phyloP scores from a whole-genome alignment of 2,329 filamentous ascomycete species.

The Penicillium sp. region DNA sequence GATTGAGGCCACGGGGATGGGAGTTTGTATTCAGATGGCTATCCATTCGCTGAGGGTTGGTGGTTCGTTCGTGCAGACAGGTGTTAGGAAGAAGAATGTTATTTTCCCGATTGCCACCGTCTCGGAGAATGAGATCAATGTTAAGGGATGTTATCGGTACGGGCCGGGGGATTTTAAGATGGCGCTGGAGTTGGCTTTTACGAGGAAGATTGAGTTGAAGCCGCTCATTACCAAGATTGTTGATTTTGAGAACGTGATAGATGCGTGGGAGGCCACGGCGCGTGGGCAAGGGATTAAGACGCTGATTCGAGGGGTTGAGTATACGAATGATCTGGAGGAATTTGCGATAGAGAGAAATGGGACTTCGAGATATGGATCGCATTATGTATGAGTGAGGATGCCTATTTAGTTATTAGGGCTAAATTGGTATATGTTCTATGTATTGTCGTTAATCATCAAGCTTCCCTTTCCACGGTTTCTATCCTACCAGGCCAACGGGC shows the following conservation, averaged over 20 bases:
- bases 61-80: slow-evolving; percentile 36
- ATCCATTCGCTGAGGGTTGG: slow-evolving; percentile 37
- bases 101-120: slow-evolving; percentile 38
- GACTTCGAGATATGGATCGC: neutral
- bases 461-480: neutral
- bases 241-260: slow-evolving; percentile 33
- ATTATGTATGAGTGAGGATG: neutral
- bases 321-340: slow-evolving; percentile 4
- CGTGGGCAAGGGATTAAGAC: slow-evolving; percentile 25
- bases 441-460: neutral
- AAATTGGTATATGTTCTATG: neutral
- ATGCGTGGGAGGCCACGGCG: slow-evolving; percentile 34
- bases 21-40: slow-evolving; percentile 46
- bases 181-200: slow-evolving; percentile 40
- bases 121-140: slow-evolving; percentile 35
- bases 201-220: slow-evolving; percentile 29
- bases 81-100: slow-evolving; percentile 40
- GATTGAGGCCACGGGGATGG: slow-evolving; percentile 46
- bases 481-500: slow-evolving; percentile 12
- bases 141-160: slow-evolving; percentile 37
- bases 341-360: neutral
- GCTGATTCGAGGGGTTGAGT: slow-evolving; percentile 20
- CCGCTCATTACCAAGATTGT: slow-evolving; percentile 34
- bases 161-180: slow-evolving; percentile 34
- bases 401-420: neutral